Evolutionary conservation across 345 rosid species (phyloP), one percentile per base, ranked within the genome.

Genomic region (Corchorus olitorius): DNA sequence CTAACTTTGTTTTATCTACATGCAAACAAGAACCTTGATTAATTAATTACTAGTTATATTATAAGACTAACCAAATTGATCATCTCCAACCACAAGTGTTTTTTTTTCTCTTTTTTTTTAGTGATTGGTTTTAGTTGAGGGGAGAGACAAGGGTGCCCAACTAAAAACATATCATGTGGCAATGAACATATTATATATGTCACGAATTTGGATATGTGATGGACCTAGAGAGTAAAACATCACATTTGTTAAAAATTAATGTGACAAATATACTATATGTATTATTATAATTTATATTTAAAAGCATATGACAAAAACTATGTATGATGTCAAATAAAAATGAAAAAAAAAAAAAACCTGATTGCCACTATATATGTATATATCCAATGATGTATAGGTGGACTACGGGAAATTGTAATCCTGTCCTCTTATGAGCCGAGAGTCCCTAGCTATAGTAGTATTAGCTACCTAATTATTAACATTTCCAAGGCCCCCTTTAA

Each of bases 81-180:
- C 48, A 45, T 6, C 48, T 45, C 48, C 48, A 0, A 45, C 48
- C 48, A 45, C 63, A 59, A 59, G 16, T 59, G 6, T 5, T 27
- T 27, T 27, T 14, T 5, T n/a, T n/a, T n/a, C n/a, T n/a, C n/a
- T n/a, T n/a, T 27, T 59, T 27, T 22, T 53, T 1, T 10, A 27
- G 63, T 15, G 10, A 59, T 22, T 22, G 16, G 48, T 13, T 22
- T 22, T 22, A 13, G n/a, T 4, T 2, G 4, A 34, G 11, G 8
- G 63, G 35, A 10, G 15, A 58, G 63, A 58, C 35, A 58, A 58
- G 16, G 15, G 15, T 22, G 35, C 4, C 62, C 12, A 64, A 39
- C 20, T 64, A n/a, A 39, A 73, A 68, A 53, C 71, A 71, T 7
- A 70, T 41, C 76, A 62, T 27, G 76, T 62, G 75, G 34, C 62